phyloP scores from a whole-genome alignment of 177 flowering plant species.

The Vitis hybrid region DNA sequence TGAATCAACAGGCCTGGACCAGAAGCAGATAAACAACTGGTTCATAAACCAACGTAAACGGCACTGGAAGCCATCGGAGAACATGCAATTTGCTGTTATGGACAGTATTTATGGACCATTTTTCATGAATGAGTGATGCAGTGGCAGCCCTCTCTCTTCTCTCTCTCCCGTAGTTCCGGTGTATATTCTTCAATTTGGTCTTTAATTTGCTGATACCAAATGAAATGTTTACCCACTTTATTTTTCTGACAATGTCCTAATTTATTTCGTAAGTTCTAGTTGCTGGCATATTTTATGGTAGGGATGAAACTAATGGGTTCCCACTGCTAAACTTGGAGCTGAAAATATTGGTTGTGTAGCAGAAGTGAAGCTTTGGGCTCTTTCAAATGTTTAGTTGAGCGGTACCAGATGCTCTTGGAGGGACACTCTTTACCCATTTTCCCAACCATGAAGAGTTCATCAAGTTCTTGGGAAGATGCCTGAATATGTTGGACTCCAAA shows the following conservation, averaged over 20 bases:
- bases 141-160: not conserved
- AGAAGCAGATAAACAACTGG: constrained; percentile 79
- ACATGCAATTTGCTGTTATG: constrained; percentile 63
- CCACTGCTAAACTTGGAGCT: no score
- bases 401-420: no score
- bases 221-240: not conserved
- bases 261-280: no score
- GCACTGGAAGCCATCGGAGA: constrained; percentile 72
- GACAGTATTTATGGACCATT: constrained; percentile 49
- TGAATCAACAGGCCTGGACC: constrained; percentile 59
- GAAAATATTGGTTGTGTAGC: no score
- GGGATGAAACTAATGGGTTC: no score
- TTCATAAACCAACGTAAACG: constrained; percentile 67
- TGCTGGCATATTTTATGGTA: no score
- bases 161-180: not conserved
- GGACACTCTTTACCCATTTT: no score
- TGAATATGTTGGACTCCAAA: no score
- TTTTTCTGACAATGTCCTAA: not conserved
- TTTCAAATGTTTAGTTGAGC: no score
- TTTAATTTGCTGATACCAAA: constrained; percentile 3
- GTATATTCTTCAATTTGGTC: constrained; percentile 2
- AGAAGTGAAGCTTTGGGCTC: no score
- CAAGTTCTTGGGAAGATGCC: no score
- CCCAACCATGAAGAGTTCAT: no score
- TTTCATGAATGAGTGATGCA: constrained; percentile 30